These are phyloP conservation scores for Cytospora mali DNA, from an alignment of 2,329 filamentous ascomycete species.

Conservation along the genomic window DNA sequence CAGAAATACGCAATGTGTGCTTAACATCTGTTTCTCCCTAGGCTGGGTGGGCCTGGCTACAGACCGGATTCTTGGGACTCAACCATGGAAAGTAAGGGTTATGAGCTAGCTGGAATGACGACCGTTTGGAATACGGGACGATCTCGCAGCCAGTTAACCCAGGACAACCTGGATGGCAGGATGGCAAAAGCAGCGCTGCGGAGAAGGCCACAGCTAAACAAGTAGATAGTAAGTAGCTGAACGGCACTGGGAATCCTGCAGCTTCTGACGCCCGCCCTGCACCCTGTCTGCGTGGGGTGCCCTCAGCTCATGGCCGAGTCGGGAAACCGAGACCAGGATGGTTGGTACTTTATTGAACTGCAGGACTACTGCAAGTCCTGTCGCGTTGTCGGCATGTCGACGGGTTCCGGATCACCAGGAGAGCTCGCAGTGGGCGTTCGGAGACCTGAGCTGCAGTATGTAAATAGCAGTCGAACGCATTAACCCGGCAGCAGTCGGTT, in stretches of 20 bases:
- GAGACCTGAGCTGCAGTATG: slow-evolving; percentile 17
- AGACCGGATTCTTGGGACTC: slow-evolving; percentile 1
- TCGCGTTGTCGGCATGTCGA: slow-evolving; percentile 18
- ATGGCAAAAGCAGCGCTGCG: not conserved
- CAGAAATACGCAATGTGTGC: slow-evolving; percentile 18
- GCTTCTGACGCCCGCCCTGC: slow-evolving; percentile 14
- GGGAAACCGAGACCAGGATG: slow-evolving; percentile 14
- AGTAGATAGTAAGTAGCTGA: slow-evolving; percentile 11
- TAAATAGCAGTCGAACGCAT: slow-evolving; percentile 3
- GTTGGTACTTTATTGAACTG: slow-evolving; percentile 11
- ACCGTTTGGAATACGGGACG: slow-evolving; percentile 4
- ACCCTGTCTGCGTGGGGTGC: slow-evolving; percentile 22
- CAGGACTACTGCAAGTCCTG: slow-evolving; percentile 26
- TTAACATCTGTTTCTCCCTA: slow-evolving; percentile 8
- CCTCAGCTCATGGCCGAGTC: slow-evolving; percentile 17
- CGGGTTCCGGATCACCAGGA: slow-evolving; percentile 8
- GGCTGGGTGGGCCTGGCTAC: not conserved
- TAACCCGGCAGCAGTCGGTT: slow-evolving; percentile 18
- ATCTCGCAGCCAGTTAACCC: slow-evolving; percentile 8
- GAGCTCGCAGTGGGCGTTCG: slow-evolving; percentile 4
- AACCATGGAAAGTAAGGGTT: not conserved
- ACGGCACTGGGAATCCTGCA: slow-evolving; percentile 3
- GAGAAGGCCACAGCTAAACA: not conserved
- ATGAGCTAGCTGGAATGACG: slow-evolving; percentile 13
- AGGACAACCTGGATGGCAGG: slow-evolving; percentile 5